phyloP scores from a whole-genome alignment of 176 grass and related monocot genomes.

The Carex scoparia region DNA sequence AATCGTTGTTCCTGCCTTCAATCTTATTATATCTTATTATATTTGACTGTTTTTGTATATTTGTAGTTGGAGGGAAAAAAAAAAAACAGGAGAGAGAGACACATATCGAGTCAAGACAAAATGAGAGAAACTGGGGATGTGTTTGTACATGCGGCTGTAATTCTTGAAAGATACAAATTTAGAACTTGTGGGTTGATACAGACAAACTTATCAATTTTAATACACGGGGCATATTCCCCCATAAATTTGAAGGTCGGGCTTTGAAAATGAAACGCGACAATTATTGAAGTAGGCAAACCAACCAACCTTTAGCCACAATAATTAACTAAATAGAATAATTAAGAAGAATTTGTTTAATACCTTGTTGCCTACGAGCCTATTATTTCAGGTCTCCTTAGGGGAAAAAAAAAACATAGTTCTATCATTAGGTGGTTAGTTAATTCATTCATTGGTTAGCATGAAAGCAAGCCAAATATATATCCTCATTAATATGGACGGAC shows the following conservation, averaged over 20 bases:
- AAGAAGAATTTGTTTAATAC: not conserved
- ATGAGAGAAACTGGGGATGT: not conserved
- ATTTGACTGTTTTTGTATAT: too few relatives aligned
- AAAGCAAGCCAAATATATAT: not conserved
- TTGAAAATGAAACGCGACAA: not conserved
- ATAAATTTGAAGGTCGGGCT: not conserved
- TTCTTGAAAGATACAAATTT: not conserved
- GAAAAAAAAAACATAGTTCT: not conserved
- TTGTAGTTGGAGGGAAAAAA: too few relatives aligned
- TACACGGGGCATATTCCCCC: not conserved
- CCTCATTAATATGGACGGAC: not conserved
- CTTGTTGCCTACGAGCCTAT: not conserved
- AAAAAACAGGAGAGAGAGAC: not conserved
- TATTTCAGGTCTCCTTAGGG: not conserved
- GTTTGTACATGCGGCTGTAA: not conserved
- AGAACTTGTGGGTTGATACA: not conserved
- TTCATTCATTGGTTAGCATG: not conserved
- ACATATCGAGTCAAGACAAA: not conserved
- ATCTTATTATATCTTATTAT: too few relatives aligned
- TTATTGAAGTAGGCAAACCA: not conserved
- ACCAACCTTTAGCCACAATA: constrained; percentile 3
- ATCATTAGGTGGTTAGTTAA: not conserved
- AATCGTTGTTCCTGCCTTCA: too few relatives aligned
- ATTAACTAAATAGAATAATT: not conserved
- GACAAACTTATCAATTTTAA: not conserved